Base-by-base conservation (phyloP, 768 basidiomycete genomes). In the Rhizopogon vulgaris region DNA sequence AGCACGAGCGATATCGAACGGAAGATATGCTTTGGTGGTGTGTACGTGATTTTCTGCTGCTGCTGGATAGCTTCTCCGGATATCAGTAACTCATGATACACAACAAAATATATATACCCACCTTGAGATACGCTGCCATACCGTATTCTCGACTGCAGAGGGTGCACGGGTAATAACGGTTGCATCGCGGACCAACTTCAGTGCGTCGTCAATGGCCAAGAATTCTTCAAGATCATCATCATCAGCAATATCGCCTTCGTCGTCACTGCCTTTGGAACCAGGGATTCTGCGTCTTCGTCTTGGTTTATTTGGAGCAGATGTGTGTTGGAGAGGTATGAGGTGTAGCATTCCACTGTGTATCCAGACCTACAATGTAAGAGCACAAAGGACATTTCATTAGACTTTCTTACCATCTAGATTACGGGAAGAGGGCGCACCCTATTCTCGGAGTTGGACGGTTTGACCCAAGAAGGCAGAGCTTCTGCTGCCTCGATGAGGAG, bases 401-500 rank as follows among this genome's bases (percentile, higher is more conserved):
- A 58, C 51, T 60, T 51, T 63, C 66, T 71, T 65, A 69, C 69
- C 68, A 10, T 60, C 47, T 41, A 50, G 24, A 17, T 58, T 25
- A 59, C 55, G 58, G 62, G 50, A 67, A 56, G 55, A 51, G 58
- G 59, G 76, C 90, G 73, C 72, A 94, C 94, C 76, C 96, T 84
- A 71, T 98, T 95, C 67, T 86, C 84, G 45, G 92, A 84, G 66
- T 95, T 97, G 32, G 84, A 76, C 12, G 95, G 96, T 27, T 85
- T 87, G 41, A 96, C 84, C 96, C 95, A 98, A 4, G 75, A 70
- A 14, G 95, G 95, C 12, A 99, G 72, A 27, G 74, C 78, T 48
- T 96, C 88, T 18, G 96, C 96, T 3, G 93, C 95, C 70, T 99
- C 96, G 54, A 98, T 98, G 51, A 99, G 77, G 41, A 98, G 71